A percentile compares a stretch with the other conserved stretches of the same genome.
These are phyloP conservation scores for Rhododendron kiyosumense DNA, from an alignment of 148 eudicot genomes.

Conservation along the genomic window DNA sequence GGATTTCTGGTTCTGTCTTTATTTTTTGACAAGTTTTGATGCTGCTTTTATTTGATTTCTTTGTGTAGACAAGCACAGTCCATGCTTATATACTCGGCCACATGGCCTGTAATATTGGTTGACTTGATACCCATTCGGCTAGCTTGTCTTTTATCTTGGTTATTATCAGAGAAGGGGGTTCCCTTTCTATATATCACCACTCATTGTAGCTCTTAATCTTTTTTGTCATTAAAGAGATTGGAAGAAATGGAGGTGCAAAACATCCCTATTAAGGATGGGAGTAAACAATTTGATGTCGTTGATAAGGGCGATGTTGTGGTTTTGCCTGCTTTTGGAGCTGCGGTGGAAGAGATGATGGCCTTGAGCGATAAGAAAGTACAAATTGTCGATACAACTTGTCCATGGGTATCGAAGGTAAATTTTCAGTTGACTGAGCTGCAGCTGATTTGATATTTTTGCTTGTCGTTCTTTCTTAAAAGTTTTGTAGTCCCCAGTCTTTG, in stretches of 20 bases:
- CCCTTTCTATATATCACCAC: background rate
- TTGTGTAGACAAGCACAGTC: background rate
- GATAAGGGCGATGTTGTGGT: slow-evolving; percentile 85
- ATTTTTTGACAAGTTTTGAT: background rate
- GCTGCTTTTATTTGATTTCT: background rate
- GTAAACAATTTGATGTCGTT: slow-evolving; percentile 76
- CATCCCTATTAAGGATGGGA: slow-evolving; percentile 72
- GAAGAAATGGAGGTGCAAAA: slow-evolving; percentile 78
- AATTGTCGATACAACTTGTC: slow-evolving; percentile 98
- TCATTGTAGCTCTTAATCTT: background rate
- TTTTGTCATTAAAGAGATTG: slow-evolving; percentile 50
- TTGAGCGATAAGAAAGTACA: slow-evolving; percentile 81
- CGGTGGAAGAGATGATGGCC: slow-evolving; percentile 83
- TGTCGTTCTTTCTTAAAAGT: background rate
- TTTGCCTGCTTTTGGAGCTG: slow-evolving; percentile 98
- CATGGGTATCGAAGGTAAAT: slow-evolving; percentile 91
- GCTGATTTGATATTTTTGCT: slow-evolving; percentile 7
- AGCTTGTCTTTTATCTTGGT: background rate
- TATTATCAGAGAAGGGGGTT: background rate
- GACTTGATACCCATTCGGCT: background rate
- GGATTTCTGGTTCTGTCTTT: background rate
- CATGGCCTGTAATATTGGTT: background rate
- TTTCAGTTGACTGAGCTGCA: slow-evolving; percentile 5
- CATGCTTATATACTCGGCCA: background rate
- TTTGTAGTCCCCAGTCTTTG: background rate